A percentile compares a stretch with the other conserved stretches of the same genome.
phyloP scores from a whole-genome alignment of 2,329 filamentous ascomycete species.

The Onygena corvina region DNA sequence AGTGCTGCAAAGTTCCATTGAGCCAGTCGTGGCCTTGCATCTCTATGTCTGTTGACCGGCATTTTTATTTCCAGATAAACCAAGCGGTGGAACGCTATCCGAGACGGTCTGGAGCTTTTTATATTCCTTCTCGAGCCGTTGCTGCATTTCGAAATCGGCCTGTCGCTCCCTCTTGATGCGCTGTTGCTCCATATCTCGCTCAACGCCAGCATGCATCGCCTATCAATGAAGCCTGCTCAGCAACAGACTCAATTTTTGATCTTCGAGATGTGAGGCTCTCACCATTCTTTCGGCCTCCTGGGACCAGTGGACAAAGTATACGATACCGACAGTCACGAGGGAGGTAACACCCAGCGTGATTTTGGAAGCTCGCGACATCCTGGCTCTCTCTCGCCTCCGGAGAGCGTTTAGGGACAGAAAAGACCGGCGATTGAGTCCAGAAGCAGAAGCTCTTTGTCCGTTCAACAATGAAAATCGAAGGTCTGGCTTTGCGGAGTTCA shows the following conservation, averaged over 20 bases:
- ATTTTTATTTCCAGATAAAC: constrained; percentile 1
- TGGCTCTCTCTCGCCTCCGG: neutral
- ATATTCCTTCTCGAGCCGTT: constrained; percentile 74
- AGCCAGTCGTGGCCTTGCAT: neutral
- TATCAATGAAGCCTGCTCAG: constrained; percentile 16
- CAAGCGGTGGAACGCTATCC: constrained; percentile 22
- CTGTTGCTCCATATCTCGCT: constrained; percentile 91
- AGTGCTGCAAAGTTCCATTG: no score
- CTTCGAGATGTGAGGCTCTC: constrained; percentile 25
- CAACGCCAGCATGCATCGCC: constrained; percentile 92
- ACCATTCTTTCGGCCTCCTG: constrained; percentile 76
- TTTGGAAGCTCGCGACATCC: constrained; percentile 85
- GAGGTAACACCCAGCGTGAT: constrained; percentile 69
- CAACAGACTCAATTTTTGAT: neutral
- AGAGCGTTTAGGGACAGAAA: neutral
- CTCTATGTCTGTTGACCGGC: neutral
- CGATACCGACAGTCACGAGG: constrained; percentile 60
- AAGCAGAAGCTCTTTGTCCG: neutral
- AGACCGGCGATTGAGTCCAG: neutral
- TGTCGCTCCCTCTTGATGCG: constrained; percentile 80
- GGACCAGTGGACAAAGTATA: constrained; percentile 78
- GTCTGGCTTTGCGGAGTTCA: neutral
- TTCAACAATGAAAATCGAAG: neutral
- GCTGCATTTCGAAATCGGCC: constrained; percentile 89
- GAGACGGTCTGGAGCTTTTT: constrained; percentile 73